A percentile compares a stretch with the other conserved stretches of the same genome.
phyloP scores from a whole-genome alignment of 805 yeast species.

The Brettanomyces anomalus region DNA sequence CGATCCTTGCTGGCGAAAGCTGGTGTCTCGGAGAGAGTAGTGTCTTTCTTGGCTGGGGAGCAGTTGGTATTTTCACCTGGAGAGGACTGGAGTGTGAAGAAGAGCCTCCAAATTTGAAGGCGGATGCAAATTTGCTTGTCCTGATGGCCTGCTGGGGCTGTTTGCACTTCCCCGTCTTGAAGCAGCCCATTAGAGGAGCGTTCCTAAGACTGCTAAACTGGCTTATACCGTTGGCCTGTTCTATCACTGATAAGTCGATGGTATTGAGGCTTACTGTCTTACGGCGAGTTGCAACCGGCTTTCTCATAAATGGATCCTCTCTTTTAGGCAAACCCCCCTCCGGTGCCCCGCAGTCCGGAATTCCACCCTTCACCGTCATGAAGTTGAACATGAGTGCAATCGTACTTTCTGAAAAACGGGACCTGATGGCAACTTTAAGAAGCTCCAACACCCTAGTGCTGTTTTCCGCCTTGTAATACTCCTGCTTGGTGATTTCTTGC shows the following conservation, averaged over 20 bases:
- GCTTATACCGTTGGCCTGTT: background rate
- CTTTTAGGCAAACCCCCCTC: background rate
- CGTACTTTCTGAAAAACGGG: constrained; percentile 55
- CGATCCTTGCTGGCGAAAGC: constrained; percentile 60
- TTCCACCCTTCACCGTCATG: constrained; percentile 1
- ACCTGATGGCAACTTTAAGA: constrained; percentile 47
- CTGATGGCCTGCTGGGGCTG: background rate
- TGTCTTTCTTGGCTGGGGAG: constrained; percentile 7
- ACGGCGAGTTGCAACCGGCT: background rate
- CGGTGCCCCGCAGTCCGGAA: background rate
- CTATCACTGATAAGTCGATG: background rate
- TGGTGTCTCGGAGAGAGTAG: constrained; percentile 25
- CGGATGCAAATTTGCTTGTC: constrained; percentile 15
- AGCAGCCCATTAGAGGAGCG: background rate
- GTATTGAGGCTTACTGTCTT: background rate
- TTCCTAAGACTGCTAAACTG: background rate
- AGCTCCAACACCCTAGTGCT: constrained; percentile 53
- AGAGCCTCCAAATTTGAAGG: constrained; percentile 25
- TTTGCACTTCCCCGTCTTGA: too few relatives aligned
- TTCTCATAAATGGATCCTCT: background rate
- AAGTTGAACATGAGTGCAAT: constrained; percentile 34
- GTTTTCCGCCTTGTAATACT: constrained; percentile 57
- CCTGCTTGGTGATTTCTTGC: constrained; percentile 80
- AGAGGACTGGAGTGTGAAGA: constrained; percentile 5
- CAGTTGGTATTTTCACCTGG: constrained; percentile 10